Conservation (phyloP, 106 monocot genomes). For the Acorus calamus region DNA sequence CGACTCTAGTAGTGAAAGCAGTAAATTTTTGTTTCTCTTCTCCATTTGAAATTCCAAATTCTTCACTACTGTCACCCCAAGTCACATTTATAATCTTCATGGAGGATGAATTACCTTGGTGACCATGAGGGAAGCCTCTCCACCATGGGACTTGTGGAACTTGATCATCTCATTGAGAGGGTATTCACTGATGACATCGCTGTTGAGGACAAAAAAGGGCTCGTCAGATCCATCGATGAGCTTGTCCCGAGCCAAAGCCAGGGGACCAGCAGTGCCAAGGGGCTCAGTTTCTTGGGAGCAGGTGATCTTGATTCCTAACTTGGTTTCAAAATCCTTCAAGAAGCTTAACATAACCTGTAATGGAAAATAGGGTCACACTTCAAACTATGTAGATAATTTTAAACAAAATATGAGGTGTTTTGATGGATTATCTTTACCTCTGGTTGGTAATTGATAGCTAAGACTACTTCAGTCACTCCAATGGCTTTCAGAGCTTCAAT, state of each 20-base stretch:
- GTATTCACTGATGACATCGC: slow-evolving; percentile 68
- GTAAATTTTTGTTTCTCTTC: too few species aligned
- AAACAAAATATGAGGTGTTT: neutral
- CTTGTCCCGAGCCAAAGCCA: slow-evolving; percentile 36
- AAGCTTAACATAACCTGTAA: slow-evolving; percentile 32
- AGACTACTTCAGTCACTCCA: slow-evolving; percentile 29
- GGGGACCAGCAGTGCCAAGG: slow-evolving; percentile 33
- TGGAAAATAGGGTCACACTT: neutral
- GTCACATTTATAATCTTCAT: too few species aligned
- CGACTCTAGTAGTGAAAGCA: too few species aligned
- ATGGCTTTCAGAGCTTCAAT: slow-evolving; percentile 29
- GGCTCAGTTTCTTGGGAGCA: slow-evolving; percentile 38
- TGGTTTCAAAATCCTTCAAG: slow-evolving; percentile 27
- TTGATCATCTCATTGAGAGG: slow-evolving; percentile 42
- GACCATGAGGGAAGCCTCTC: slow-evolving; percentile 62
- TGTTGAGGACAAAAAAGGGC: slow-evolving; percentile 58
- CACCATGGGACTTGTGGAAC: slow-evolving; percentile 52
- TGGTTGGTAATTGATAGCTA: slow-evolving; percentile 22
- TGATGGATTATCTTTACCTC: slow-evolving; percentile 6
- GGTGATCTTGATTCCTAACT: slow-evolving; percentile 28
- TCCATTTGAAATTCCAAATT: too few species aligned
- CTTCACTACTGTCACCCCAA: too few species aligned
- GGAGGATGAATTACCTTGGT: slow-evolving; percentile 34
- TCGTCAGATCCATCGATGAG: slow-evolving; percentile 31
- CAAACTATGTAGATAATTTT: neutral